These are phyloP conservation scores for Peniophora sp. DNA, from an alignment of 1,284 basidiomycete species.

Conservation along the genomic window DNA sequence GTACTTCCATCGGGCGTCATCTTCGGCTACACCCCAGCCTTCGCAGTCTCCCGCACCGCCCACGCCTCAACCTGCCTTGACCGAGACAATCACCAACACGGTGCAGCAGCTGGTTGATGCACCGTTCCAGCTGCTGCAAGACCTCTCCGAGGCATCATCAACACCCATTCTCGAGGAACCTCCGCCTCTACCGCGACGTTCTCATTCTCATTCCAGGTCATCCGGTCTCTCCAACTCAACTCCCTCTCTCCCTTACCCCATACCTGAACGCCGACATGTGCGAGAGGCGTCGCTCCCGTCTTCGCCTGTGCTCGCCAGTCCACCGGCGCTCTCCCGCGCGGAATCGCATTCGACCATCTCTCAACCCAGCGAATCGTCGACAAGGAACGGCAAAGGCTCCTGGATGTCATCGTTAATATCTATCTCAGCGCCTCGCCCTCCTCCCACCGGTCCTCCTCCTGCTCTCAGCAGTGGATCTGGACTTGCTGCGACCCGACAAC, in stretches of 20 bases:
- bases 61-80: not conserved
- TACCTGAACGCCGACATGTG: not conserved
- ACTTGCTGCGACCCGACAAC: not conserved
- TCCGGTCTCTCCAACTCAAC: not conserved
- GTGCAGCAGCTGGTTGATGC: not conserved
- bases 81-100: not conserved
- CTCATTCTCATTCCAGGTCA: not conserved
- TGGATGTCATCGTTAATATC: constrained; percentile 32
- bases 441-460: not conserved
- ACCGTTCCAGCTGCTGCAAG: not conserved
- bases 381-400: constrained; percentile 12
- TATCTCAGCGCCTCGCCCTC: not conserved
- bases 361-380: constrained; percentile 21
- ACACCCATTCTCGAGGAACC: not conserved
- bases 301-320: constrained; percentile 17
- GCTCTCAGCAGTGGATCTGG: not conserved
- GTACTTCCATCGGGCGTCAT: constrained; percentile 30
- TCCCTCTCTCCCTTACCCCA: not conserved
- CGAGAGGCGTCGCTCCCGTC: constrained; percentile 25
- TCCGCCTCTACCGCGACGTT: not conserved
- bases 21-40: not conserved
- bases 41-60: not conserved
- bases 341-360: constrained; percentile 27
- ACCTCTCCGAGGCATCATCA: not conserved
- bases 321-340: constrained; percentile 22